phyloP scores from a whole-genome alignment of 2,329 filamentous ascomycete genomes.

The Cladobotryum mycophilum region DNA sequence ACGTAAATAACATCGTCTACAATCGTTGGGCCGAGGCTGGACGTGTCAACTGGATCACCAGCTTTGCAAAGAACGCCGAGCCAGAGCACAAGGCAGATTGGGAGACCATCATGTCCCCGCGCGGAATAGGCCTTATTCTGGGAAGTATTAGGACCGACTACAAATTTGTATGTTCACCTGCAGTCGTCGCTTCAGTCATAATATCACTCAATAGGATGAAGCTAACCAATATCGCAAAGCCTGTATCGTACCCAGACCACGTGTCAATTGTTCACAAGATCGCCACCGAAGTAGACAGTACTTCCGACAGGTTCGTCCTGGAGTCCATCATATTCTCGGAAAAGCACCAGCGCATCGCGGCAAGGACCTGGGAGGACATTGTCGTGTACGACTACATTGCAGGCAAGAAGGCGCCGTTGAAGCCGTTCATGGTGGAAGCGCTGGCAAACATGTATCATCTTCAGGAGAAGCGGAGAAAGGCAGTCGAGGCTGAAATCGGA shows the following conservation, averaged over 20 bases:
- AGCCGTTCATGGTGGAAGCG: conserved; percentile 33
- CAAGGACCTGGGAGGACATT: conserved; percentile 58
- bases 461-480: conserved; percentile 21
- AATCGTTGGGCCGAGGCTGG: conserved; percentile 76
- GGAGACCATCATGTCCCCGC: conserved; percentile 61
- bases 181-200: not conserved
- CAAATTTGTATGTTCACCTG: conserved; percentile 63
- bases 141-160: conserved; percentile 75
- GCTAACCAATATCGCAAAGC: conserved; percentile 41
- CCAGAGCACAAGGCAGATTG: conserved; percentile 56
- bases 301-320: conserved; percentile 47
- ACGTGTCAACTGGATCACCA: conserved; percentile 69
- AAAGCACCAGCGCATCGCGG: conserved; percentile 62
- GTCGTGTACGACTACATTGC: conserved; percentile 25
- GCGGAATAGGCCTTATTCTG: conserved; percentile 66
- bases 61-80: conserved; percentile 57
- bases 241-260: conserved; percentile 75
- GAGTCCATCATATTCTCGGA: conserved; percentile 66
- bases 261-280: conserved; percentile 82
- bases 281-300: conserved; percentile 39
- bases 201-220: not conserved
- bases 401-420: conserved; percentile 32
- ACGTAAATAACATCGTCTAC: conserved; percentile 85
- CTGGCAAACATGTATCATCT: conserved; percentile 29
- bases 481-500: conserved; percentile 14